Conservation (phyloP, 495 filamentous ascomycete genomes). For the Neurospora hispaniola region DNA sequence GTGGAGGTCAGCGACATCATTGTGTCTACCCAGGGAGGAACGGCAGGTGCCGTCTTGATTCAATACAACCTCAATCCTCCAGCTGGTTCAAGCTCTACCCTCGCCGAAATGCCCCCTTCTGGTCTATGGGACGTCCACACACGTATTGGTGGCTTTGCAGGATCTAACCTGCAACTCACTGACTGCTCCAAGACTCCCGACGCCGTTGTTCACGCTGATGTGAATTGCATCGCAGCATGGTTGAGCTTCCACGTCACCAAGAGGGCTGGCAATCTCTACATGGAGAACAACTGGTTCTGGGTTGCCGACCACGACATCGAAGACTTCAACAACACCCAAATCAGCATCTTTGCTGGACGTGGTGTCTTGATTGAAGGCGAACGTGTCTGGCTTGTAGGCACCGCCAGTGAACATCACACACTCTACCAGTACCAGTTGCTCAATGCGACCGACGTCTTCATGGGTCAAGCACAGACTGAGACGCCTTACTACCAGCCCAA, state of each 20-base stretch:
- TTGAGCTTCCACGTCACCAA: constrained; percentile 70
- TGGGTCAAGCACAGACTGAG: constrained; percentile 79
- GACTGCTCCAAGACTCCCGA: constrained; percentile 48
- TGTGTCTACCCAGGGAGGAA: constrained; percentile 29
- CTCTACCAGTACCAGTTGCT: constrained; percentile 78
- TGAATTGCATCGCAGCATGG: constrained; percentile 60
- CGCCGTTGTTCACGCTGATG: constrained; percentile 34
- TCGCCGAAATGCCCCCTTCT: constrained; percentile 48
- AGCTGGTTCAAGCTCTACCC: constrained; percentile 4
- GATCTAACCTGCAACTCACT: constrained; percentile 65
- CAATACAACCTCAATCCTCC: constrained; percentile 65
- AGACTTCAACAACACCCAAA: constrained; percentile 56
- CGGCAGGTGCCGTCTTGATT: constrained; percentile 51
- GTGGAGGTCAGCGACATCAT: constrained; percentile 48
- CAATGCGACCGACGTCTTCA: constrained; percentile 68
- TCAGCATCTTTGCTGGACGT: constrained; percentile 79
- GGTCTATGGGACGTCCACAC: constrained; percentile 90
- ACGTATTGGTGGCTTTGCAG: constrained; percentile 69
- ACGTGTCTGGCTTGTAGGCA: constrained; percentile 59
- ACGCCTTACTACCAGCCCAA: constrained; percentile 86
- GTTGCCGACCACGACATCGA: constrained; percentile 77
- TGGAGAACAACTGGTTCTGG: constrained; percentile 94
- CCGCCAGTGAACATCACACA: constrained; percentile 71
- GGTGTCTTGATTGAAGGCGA: constrained; percentile 63
- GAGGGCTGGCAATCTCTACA: constrained; percentile 51